A percentile compares a stretch with the other conserved stretches of the same genome.
These are phyloP conservation scores for Cercospora citrullina DNA, from an alignment of 2,329 filamentous ascomycete species.

Conservation along the genomic window DNA sequence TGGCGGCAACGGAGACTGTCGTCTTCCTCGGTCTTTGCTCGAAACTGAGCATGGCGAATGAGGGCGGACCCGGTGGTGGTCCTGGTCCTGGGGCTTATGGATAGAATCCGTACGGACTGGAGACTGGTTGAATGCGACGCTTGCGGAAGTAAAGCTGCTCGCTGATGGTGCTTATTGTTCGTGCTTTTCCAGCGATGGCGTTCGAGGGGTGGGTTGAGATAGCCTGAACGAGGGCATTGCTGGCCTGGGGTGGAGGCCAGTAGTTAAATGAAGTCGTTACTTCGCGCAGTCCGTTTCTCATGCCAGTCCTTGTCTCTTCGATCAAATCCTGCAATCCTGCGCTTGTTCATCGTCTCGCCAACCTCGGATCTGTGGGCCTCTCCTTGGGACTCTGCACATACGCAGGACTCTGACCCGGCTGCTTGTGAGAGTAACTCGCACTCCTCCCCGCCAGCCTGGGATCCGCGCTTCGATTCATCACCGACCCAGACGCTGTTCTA, in stretches of 20 bases:
- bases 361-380: conserved; percentile 5
- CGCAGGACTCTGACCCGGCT: not conserved
- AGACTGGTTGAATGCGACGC: not conserved
- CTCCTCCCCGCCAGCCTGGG: not conserved
- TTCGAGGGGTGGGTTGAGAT: not conserved
- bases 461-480: not conserved
- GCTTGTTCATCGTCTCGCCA: conserved; percentile 9
- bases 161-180: not conserved
- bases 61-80: conserved; percentile 52
- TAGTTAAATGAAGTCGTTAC: not conserved
- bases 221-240: not conserved
- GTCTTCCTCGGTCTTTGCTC: conserved; percentile 87
- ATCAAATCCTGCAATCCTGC: not conserved
- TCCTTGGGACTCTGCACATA: not conserved
- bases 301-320: not conserved
- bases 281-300: not conserved
- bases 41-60: conserved; percentile 75
- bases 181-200: conserved; percentile 12
- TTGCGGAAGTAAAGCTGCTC: not conserved
- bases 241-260: not conserved
- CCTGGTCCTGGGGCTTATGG: conserved; percentile 27
- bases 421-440: not conserved
- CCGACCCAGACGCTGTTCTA: not conserved
- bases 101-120: conserved; percentile 7
- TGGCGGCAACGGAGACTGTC: conserved; percentile 94